Base-by-base conservation (phyloP, 1,139 yeast species). In the Debaryomycetaceae sp. region DNA sequence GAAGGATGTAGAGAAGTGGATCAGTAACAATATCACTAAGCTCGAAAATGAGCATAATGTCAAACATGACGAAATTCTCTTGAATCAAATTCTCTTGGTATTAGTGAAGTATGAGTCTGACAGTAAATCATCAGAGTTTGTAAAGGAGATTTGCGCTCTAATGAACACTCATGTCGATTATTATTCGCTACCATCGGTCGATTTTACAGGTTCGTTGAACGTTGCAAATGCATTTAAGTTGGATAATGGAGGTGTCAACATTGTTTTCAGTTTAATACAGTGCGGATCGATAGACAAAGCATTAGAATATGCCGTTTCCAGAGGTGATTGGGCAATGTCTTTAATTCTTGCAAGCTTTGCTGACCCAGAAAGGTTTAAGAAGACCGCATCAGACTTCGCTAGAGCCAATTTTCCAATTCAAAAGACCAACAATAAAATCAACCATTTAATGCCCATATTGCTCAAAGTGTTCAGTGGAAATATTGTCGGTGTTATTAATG, bases 261-360 rank as follows among this genome's bases (percentile, higher is more conserved):
- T 62, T 14, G 66, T 70, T 1, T 72, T 72, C 50, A 53, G 58
- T 27, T 58, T 69, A 44, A 49, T 87, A 42, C 85, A 81, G 57
- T 59, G 67, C 1, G 97, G 97, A 1, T 75, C 83, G 45, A 76
- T 81, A 23, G 81, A 79, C 20, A 77, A 74, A 4, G 97, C 97
- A 0, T 65, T 90, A 44, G 72, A 78, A 27, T 69, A 72, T 46
- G 81, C 95, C 1, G 62, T 89, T 31, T 73, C 78, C 2, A 77
- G 79, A 46, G 79, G 82, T 11, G 87, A 88, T 50, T 90, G 90
- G 87, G 81, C 95, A 0, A 73, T 90, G 60, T 87, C 96, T 0
- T 62, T 91, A 45, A 64, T 89, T 36, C 69, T 91, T 45, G 84
- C 95, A 1, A 78, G 84, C 47, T 65, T 87, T 13, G 66, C 81